phyloP scores from a whole-genome alignment of 2,329 filamentous ascomycete species.

The Claviceps sp. region DNA sequence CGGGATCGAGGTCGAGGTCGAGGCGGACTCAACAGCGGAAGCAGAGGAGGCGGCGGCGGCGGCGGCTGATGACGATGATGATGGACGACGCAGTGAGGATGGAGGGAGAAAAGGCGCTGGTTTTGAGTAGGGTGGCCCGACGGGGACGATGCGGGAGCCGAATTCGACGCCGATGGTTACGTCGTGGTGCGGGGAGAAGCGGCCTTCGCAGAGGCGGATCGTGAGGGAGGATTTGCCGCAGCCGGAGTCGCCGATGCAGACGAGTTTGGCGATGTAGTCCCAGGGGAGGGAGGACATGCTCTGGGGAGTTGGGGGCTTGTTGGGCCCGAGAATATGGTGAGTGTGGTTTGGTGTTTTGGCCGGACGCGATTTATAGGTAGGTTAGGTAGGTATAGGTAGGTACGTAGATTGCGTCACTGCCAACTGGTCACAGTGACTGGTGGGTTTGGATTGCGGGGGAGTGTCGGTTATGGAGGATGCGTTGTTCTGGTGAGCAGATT shows the following conservation, averaged over 20 bases:
- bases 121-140: constrained; percentile 62
- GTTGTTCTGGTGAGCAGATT: too few relatives aligned
- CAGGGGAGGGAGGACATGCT: constrained; percentile 57
- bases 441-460: too few relatives aligned
- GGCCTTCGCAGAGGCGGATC: constrained; percentile 89
- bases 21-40: neutral
- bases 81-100: constrained; percentile 3
- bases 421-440: too few relatives aligned
- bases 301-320: constrained; percentile 6
- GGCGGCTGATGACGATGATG: neutral
- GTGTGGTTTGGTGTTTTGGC: too few relatives aligned
- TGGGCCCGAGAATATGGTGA: too few relatives aligned
- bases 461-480: too few relatives aligned
- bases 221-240: constrained; percentile 92
- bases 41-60: neutral
- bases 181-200: constrained; percentile 88
- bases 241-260: constrained; percentile 92
- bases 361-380: neutral
- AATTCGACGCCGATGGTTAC: constrained; percentile 97
- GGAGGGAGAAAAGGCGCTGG: constrained; percentile 20
- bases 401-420: too few relatives aligned
- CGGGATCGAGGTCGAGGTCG: too few relatives aligned
- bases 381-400: too few relatives aligned
- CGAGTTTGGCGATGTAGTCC: constrained; percentile 98
- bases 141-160: constrained; percentile 81